Conservation (phyloP, 208 protist species). For the Trypanosoma theileri region DNA sequence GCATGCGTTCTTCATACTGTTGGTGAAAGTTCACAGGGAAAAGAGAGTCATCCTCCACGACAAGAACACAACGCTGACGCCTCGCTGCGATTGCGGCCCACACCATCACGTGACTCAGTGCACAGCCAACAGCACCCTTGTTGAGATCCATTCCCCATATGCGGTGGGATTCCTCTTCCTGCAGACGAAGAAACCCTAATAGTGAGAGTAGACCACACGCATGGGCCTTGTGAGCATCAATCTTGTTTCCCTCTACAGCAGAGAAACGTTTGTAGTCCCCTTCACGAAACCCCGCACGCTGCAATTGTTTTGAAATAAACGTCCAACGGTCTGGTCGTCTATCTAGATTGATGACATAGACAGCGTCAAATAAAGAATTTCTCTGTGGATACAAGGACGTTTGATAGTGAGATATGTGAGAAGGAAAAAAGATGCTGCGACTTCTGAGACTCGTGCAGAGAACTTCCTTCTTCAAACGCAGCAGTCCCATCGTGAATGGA, state of each 20-base stretch:
- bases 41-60: conserved; percentile 62
- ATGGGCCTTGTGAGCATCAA: conserved; percentile 29
- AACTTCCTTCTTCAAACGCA: too few relatives aligned
- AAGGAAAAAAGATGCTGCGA: not conserved
- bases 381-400: not conserved
- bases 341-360: conserved; percentile 73
- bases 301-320: conserved; percentile 40
- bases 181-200: conserved; percentile 53
- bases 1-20: conserved; percentile 25
- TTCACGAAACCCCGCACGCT: conserved; percentile 31
- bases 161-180: conserved; percentile 31
- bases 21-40: conserved; percentile 43
- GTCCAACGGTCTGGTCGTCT: conserved; percentile 65
- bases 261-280: conserved; percentile 40
- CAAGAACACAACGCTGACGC: conserved; percentile 29
- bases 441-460: too few relatives aligned
- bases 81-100: conserved; percentile 66
- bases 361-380: conserved; percentile 21
- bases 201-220: conserved; percentile 55
- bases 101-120: conserved; percentile 68
- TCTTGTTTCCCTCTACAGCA: conserved; percentile 51
- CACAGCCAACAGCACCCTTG: conserved; percentile 75
- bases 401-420: conserved; percentile 29
- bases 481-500: too few relatives aligned
- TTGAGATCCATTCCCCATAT: conserved; percentile 90